These are phyloP conservation scores for Phytophthora meadii DNA, from an alignment of 352 stramenopile species.

Conservation along the genomic window DNA sequence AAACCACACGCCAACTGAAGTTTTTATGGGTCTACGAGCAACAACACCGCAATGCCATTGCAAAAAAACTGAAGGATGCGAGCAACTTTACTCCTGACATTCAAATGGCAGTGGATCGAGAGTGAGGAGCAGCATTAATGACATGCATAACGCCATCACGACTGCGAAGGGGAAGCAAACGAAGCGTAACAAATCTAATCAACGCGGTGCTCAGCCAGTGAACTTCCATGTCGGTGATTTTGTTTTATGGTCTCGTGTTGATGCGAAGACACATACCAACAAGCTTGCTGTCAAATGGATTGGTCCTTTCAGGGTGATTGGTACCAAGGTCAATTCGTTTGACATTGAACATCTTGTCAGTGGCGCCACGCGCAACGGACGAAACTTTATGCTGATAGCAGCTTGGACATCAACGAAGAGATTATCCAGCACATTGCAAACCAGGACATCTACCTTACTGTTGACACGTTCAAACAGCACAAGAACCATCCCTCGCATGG, in stretches of 20 bases:
- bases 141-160: background rate
- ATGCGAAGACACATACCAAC: background rate
- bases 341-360: background rate
- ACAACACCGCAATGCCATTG: background rate
- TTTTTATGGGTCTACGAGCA: background rate
- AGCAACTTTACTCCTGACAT: background rate
- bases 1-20: background rate
- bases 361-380: background rate
- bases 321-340: background rate
- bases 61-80: background rate
- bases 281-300: conserved; percentile 3
- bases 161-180: background rate
- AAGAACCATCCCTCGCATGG: too few relatives aligned
- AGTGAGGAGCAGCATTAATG: too few relatives aligned
- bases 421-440: background rate
- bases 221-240: background rate
- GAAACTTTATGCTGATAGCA: background rate
- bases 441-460: background rate
- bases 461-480: background rate
- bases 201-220: background rate
- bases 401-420: background rate
- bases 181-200: background rate
- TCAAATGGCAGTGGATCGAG: background rate
- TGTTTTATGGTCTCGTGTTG: background rate
- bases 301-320: background rate